Base-by-base conservation (phyloP, 306 rosid genomes). In the Acmispon strigosus region DNA sequence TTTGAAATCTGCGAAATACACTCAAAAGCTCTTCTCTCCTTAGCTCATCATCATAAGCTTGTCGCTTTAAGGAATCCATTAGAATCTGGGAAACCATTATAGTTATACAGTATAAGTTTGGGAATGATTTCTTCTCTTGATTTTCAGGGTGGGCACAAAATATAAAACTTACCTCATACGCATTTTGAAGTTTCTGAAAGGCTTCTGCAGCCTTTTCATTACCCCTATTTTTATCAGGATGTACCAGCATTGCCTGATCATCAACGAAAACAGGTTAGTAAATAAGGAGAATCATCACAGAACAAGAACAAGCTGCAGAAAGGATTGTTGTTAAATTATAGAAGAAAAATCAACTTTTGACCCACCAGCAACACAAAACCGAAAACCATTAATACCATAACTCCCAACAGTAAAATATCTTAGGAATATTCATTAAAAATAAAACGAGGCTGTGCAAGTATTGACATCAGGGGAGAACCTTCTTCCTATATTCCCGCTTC, bases 181-280 rank as follows among this genome's bases (percentile, higher is more conserved):
- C 99, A 82, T 95, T 95, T 72, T 95, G 99, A 81, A 95, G 99
- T 83, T 91, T 95, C 86, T 95, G 91, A 70, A 95, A 95, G 72
- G 99, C 97, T 83, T 95, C 99, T 45, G 77, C 99, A 4, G 99
- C 99, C 81, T 89, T 95, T 73, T 95, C 99, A 78, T 91, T 90
- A 49, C 99, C 99, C 96, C 87, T 95, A 78, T 95, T 95, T 88
- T 95, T 95, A 84, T 95, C 99, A 24, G 99, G 99, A 82, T 95
- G 99, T 77, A 95, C 99, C 85, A 95, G 67, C 96, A 95, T 95
- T 71, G 99, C 99, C 99, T 95, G 78, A 78, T 67, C 80, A 77
- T 62, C 73, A 72, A 80, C 14, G 69, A 48, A 79, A 51, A 72
- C 70, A 76, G 32, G 52, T 20, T 55, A 77, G 64, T 56, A 19